These are phyloP conservation scores for Neonectria faginata DNA, from an alignment of 2,329 filamentous ascomycete genomes.

Conservation along the genomic window DNA sequence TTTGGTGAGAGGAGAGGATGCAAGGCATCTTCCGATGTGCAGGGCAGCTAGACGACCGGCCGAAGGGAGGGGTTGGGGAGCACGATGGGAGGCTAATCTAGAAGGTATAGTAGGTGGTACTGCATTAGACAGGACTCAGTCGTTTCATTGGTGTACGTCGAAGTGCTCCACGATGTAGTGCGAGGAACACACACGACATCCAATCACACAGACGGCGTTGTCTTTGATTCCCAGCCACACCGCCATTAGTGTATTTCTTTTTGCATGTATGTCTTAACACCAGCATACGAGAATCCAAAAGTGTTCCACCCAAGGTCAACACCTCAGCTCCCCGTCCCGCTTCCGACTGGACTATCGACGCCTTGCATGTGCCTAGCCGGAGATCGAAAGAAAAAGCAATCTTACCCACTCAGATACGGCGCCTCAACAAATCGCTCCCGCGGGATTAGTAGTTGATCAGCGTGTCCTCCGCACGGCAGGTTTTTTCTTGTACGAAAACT, in stretches of 20 bases:
- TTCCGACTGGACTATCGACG: conserved; percentile 7
- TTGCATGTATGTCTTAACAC: not conserved
- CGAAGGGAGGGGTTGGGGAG: not conserved
- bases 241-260: not conserved
- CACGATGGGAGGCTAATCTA: not conserved
- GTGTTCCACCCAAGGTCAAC: not conserved
- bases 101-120: not conserved
- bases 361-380: conserved; percentile 12
- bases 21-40: not conserved
- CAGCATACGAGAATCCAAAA: not conserved
- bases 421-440: conserved; percentile 1
- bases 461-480: not conserved
- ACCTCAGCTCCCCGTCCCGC: not conserved
- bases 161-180: not conserved
- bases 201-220: not conserved
- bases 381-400: not conserved
- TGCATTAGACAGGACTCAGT: not conserved
- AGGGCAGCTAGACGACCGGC: not conserved
- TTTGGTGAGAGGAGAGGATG: conserved; percentile 38
- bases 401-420: not conserved
- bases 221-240: not conserved
- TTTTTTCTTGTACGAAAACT: not conserved
- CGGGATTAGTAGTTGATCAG: conserved; percentile 1
- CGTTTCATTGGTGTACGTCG: not conserved
- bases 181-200: not conserved